Base-by-base conservation (phyloP, 768 basidiomycete species). In the Tulasnella sp. region DNA sequence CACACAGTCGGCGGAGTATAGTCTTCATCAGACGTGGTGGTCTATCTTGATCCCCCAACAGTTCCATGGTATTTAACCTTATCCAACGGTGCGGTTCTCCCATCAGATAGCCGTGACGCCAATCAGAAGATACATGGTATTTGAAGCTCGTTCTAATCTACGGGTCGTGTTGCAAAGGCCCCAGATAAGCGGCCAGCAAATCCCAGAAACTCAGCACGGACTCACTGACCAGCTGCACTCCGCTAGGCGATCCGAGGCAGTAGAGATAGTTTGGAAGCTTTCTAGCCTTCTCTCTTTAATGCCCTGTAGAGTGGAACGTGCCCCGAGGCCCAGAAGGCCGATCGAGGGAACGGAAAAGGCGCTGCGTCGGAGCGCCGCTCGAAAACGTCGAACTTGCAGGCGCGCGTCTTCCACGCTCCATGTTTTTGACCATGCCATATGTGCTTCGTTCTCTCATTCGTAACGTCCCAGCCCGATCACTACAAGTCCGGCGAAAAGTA, bases 391-490 rank as follows among this genome's bases (percentile, higher is more conserved):
- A 69, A 24, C 14, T 60, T 60, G n/a, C 58, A 8, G 58, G 58
- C 64, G 64, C 64, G 64, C 64, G 64, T 69, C 64, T 69, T 69
- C 64, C 64, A 69, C 64, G 64, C 64, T 69, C 34, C 28, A 69
- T 34, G 28, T 69, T 69, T 69, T 69, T 69, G 64, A 69, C 64
- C 64, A 69, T 69, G 31, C 18, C 64, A 69, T 69, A 2, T 37
- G 37, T 37, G 64, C 64, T 69, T 69, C 64, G 34, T 37, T 69
- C 28, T 28, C 34, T 28, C 34, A 16, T 20, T 69, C 64, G 64
- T 69, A 31, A 37, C 64, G 64, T 37, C 34, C 64, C 28, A 24
- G 16, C 24, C 28, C 64, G 64, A 69, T 69, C 64, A 69, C 28
- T 28, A 69, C 64, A 69, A 37, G 24, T 12, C 11, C 64, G 64